Base-by-base conservation (phyloP, 169 alveolate genomes). In the Cyclospora cayetanensis region DNA sequence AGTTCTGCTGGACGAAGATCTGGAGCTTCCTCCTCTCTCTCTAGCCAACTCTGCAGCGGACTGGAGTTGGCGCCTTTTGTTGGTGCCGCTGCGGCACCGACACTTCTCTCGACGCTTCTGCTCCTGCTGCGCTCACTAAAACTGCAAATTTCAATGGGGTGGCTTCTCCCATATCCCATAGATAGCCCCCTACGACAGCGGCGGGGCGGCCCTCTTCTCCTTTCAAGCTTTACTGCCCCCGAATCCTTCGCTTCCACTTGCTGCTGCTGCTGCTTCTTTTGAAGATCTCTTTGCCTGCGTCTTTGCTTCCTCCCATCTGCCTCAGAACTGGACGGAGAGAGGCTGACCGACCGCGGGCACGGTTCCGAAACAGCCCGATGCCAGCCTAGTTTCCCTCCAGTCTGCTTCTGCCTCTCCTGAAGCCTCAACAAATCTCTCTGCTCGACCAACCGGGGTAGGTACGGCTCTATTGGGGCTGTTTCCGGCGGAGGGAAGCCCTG, bases 401-500 rank as follows among this genome's bases (percentile, higher is more conserved):
- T 27, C 41, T 29, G 63, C n/a, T 39, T 41, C 29, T 12, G 41
- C 22, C 41, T 46, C 34, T 39, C 20, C 35, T 39, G 41, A 15
- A 41, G 41, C 34, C 18, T 4, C 42, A 39, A 20, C 1, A 12
- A 35, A n/a, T 39, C 53, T 1, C 27, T n/a, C 11, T 72, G 60
- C 84, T 72, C 35, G 84, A 4, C 60, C 60, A 35, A 7, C 63
- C 0, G 50, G 60, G 35, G 39, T 43, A 41, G n/a, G 27, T 22
- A 9, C 12, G 66, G 18, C n/a, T 42, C 43, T 41, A 50, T 66
- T 18, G 86, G 42, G 42, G 34, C 35, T 52, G 60, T 46, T 7
- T 46, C 60, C n/a, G 60, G 60, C n/a, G 60, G n/a, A 46, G 60
- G 60, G 60, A 46, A 46, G 60, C 86, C 63, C 41, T 25, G 72